A percentile compares a stretch with the other conserved stretches of the same genome.
phyloP scores from a whole-genome alignment of 2,329 filamentous ascomycete species.

The Rutstroemia sp. region DNA sequence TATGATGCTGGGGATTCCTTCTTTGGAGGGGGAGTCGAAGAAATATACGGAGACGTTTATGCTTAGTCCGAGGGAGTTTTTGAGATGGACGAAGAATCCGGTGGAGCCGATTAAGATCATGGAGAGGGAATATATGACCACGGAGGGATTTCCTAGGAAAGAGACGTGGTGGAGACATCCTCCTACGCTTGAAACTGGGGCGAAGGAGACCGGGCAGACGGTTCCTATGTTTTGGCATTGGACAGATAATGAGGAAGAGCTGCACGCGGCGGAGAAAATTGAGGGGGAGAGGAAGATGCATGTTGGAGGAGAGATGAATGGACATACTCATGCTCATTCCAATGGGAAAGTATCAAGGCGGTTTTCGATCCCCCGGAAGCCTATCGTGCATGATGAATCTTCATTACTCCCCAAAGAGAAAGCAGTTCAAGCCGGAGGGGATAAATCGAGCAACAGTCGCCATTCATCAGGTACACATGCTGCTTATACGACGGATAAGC shows the following conservation, averaged over 20 bases:
- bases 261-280: neutral
- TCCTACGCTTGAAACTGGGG: slow-evolving; percentile 18
- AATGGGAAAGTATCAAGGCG: neutral
- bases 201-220: slow-evolving; percentile 8
- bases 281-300: neutral
- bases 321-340: neutral
- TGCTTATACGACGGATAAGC: neutral
- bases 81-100: no score
- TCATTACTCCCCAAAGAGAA: neutral
- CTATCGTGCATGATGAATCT: no score
- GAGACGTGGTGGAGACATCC: slow-evolving; percentile 27
- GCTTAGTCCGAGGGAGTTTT: no score
- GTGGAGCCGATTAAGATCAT: slow-evolving; percentile 20
- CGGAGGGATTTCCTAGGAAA: slow-evolving; percentile 19
- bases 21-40: no score
- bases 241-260: neutral
- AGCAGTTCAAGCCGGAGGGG: neutral
- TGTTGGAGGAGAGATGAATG: neutral
- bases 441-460: neutral
- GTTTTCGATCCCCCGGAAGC: neutral
- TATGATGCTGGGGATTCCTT: neutral
- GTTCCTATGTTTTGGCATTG: slow-evolving; percentile 14
- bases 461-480: neutral
- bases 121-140: slow-evolving; percentile 20
- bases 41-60: no score